phyloP scores from a whole-genome alignment of 1,139 yeast species.

The Magnusiomyces tetraspermus region DNA sequence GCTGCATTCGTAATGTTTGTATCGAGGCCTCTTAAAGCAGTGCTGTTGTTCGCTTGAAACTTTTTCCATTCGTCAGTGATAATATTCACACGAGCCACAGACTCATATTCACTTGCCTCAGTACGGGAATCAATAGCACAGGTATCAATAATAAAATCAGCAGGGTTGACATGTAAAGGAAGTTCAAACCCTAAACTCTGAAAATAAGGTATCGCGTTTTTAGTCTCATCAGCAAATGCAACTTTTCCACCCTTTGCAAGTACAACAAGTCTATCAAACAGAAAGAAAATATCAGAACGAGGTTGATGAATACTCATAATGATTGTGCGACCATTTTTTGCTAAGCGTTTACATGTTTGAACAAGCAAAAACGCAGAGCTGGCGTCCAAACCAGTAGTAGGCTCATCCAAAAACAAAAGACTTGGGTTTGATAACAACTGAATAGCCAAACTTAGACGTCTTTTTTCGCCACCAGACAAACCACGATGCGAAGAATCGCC shows the following conservation, averaged over 20 bases:
- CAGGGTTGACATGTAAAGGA: constrained; percentile 45
- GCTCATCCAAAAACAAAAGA: constrained; percentile 71
- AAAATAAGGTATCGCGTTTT: constrained; percentile 44
- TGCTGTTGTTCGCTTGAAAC: not conserved
- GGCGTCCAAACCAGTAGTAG: constrained; percentile 83
- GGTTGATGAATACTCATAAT: constrained; percentile 80
- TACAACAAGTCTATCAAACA: constrained; percentile 65
- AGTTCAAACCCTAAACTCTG: constrained; percentile 37
- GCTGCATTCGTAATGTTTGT: too few species aligned
- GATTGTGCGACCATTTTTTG: constrained; percentile 59
- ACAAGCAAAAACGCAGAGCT: constrained; percentile 61
- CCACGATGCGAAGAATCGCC: constrained; percentile 44
- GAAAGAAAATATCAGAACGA: constrained; percentile 57
- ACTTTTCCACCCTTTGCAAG: constrained; percentile 59
- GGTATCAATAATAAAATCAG: constrained; percentile 59
- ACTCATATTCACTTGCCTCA: constrained; percentile 36
- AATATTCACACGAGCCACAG: constrained; percentile 38
- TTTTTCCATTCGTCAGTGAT: constrained; percentile 46
- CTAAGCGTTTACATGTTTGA: constrained; percentile 49
- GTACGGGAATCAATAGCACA: constrained; percentile 56
- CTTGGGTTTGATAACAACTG: constrained; percentile 73
- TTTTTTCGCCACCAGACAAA: constrained; percentile 77
- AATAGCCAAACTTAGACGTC: constrained; percentile 69
- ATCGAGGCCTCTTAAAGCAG: too few species aligned
- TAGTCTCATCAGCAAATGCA: constrained; percentile 49